Evolutionary conservation across 257 asterid genomes (phyloP), one percentile per base, ranked within the genome.

Genomic region (Orobanche coerulescens): DNA sequence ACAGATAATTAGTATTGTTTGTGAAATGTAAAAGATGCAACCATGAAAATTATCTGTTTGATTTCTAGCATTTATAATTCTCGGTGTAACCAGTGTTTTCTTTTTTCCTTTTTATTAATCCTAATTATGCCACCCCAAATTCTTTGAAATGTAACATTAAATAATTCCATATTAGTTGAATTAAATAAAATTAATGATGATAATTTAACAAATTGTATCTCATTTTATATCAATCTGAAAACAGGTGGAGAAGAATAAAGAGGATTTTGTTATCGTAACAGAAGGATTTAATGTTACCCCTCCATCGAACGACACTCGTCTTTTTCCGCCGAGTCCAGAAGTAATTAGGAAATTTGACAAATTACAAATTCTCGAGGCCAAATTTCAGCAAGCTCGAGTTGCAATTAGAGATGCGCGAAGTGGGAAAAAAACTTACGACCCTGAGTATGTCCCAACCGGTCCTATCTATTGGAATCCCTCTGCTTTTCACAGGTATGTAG

Each of bases 381-480:
- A 72, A 44, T 37, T 85, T 73, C 84, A 71, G 62, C 78, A 53
- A 66, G 88, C 87, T 28, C 86, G 96, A 48, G 72, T 79, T 1
- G 76, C 82, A 8, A 81, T 92, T 55, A 76, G 82, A 66, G 82
- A 57, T 12, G 81, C 84, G 1, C 52, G 1, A 24, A 62, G 11
- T 1, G 82, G 77, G 34, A 75, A 71, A 30, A 62, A 56, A 44
- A 33, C 75, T 0, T 13, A 34, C n/a, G 94, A 92, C 61, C 42
- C 83, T 0, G 84, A 82, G 10, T 88, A 86, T 37, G 12, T 68
- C 62, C 98, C 98, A 0, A 24, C 55, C 0, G 96, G 96, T 31
- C 95, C 98, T 2, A 74, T 88, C 58, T 92, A 88, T 66, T 65
- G 83, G 90, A 82, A 82, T 53, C 65, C 95, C 51, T 57, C 81